phyloP scores from a whole-genome alignment of 371 early-diverging fungal species.

The Apophysomyces ossiformis region DNA sequence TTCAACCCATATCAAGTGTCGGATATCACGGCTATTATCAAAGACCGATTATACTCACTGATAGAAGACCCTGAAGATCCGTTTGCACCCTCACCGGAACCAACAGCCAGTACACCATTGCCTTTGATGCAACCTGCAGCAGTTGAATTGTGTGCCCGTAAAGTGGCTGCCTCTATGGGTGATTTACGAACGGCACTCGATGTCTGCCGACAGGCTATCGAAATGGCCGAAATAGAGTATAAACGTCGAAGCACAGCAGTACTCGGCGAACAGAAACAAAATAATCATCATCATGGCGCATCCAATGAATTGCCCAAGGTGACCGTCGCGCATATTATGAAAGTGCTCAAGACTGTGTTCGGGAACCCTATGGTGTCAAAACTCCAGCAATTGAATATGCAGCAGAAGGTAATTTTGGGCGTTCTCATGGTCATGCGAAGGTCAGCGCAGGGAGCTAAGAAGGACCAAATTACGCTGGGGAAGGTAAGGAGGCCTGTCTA shows the following conservation, averaged over 20 bases:
- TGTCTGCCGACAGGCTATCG: constrained; percentile 87
- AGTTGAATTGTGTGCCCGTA: constrained; percentile 91
- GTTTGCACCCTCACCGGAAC: constrained; percentile 19
- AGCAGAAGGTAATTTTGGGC: constrained; percentile 80
- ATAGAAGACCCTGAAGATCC: constrained; percentile 24
- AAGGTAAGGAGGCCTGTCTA: constrained; percentile 33
- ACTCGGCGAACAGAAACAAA: constrained; percentile 30
- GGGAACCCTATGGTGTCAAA: constrained; percentile 69
- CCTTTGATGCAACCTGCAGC: constrained; percentile 84
- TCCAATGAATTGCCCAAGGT: constrained; percentile 62
- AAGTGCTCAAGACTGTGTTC: constrained; percentile 67
- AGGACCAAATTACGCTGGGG: constrained; percentile 53
- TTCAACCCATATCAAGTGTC: constrained; percentile 85
- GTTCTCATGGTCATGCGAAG: constrained; percentile 50
- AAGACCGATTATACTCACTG: constrained; percentile 70
- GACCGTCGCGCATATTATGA: constrained; percentile 78
- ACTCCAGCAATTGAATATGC: constrained; percentile 72
- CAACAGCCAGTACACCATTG: constrained; percentile 18
- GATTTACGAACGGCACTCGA: constrained; percentile 92
- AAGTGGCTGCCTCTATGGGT: constrained; percentile 89
- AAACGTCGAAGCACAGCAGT: constrained; percentile 35
- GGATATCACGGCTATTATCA: constrained; percentile 86
- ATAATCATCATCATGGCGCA: not conserved
- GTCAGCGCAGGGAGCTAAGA: constrained; percentile 31
- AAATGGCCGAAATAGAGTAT: constrained; percentile 75